Percentiles rank a stretch among this genome's conserved stretches.
phyloP scores from a whole-genome alignment of 352 stramenopile species.

The Thalassiosira ordinaria region DNA sequence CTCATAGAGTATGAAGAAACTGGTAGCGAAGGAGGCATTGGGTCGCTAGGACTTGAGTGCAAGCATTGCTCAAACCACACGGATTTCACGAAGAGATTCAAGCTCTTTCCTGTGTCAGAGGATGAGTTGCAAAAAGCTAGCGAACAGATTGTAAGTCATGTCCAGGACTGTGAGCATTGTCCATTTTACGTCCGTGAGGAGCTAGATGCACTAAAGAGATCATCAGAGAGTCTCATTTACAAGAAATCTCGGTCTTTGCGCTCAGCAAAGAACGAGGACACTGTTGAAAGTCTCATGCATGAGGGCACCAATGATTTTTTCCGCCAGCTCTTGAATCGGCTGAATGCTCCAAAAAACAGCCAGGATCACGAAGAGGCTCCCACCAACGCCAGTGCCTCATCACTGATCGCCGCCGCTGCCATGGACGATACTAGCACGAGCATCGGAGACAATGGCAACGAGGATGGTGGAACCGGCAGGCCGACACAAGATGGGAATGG shows the following conservation, averaged over 20 bases:
- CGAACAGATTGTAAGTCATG: neutral
- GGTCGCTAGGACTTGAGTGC: neutral
- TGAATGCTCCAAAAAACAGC: no score
- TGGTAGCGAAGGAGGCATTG: neutral
- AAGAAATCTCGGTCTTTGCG: neutral
- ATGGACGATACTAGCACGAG: no score
- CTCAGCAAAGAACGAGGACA: neutral
- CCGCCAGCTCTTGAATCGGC: neutral
- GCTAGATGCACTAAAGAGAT: neutral
- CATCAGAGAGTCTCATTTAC: neutral
- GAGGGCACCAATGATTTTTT: neutral
- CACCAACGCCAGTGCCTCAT: no score
- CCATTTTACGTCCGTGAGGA: neutral
- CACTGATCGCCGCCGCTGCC: no score
- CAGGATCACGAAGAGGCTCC: no score
- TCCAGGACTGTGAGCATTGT: slow-evolving; percentile 2
- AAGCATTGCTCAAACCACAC: slow-evolving; percentile 6
- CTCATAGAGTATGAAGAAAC: neutral
- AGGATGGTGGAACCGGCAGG: no score
- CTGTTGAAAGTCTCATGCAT: neutral
- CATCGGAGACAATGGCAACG: no score
- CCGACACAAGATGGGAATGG: no score
- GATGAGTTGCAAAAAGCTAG: neutral
- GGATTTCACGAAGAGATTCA: neutral
- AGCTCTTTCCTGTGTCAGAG: neutral